Evolutionary conservation across 2,329 filamentous ascomycete genomes (phyloP), one percentile per base, ranked within the genome.

Genomic region (Phoma herbarum): DNA sequence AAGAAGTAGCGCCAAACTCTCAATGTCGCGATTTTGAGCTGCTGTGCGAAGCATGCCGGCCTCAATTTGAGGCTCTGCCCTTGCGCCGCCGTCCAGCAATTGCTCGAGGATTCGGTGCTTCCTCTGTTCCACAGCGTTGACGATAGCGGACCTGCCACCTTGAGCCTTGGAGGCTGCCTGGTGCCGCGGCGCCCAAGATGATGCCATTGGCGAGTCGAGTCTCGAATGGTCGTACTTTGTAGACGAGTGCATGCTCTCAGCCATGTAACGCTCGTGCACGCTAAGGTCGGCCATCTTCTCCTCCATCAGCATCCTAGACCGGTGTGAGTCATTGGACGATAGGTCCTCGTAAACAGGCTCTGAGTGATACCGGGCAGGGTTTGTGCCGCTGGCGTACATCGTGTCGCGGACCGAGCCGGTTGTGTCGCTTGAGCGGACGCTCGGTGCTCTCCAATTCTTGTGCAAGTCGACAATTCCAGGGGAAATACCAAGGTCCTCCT

Each of bases 51-150:
- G 62, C 72, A 75, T 73, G 20, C 61, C 60, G n/a, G 71, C 67
- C 58, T 76, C 73, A 45, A 71, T 63, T 7, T 62, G 62, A 9
- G 66, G 57, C 48, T 76, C 72, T 25, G 69, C 66, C 52, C 63
- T 69, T 9, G 71, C 67, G 11, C 73, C 73, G n/a, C 71, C 64
- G 14, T 76, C 71, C 8, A 76, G 64, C 12, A 76, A 58, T 45
- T 76, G 71, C 50, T 74, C 71, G 12, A 76, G 65, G 12, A 85
- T 85, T 11, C 87, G 86, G 60, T 90, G 89, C 75, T 89, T 88
- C 63, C 88, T 80, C 4, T 90, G 81, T 49, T 83, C 83, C 0
- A 86, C 85, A 3, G 83, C 86, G 22, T 85, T 84, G 81, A 82
- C 16, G 75, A 81, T 61, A 23, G 67, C 75, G 25, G 67, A 66